Evolutionary conservation across 441 rosid genomes (phyloP), one percentile per base, ranked within the genome.

Genomic region (Omphalea diandra): DNA sequence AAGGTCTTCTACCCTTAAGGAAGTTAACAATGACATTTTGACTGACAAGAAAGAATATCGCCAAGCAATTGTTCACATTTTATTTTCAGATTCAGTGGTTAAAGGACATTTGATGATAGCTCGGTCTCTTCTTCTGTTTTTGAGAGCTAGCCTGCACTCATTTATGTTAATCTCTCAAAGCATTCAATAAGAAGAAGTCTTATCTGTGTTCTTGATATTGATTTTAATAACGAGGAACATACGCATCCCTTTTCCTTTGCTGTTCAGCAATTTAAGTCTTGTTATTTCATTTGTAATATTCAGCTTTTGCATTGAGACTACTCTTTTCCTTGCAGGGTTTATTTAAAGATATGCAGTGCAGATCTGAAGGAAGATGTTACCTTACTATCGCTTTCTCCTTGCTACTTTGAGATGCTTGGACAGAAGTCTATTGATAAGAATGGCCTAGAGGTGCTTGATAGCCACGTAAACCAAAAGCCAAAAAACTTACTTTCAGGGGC

Each of bases 41-140:
- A 75, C 62, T 57, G 84, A 82, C 7, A 88, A 82, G 79, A 85
- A 87, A 69, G 90, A 81, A 63, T 74, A 60, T 65, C 83, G 80
- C 71, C 85, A 75, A 76, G 91, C 88, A 68, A 67, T 85, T 83
- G 86, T 90, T 73, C 88, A 68, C 63, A 87, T 96, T 83, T 74
- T 96, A 56, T 67, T 83, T 78, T 93, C 96, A 46, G 89, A 87
- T 72, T 83, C 88, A 33, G 94, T 87, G 70, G 87, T 96, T 63
- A 81, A 82, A 69, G 99, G 97, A 72, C 99, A 96, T 76, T 24
- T 93, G 64, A 87, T 88, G 96, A 86, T 96, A 73, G 83, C 88
- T 20, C 84, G 58, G 67, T 84, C 91, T 61, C 91, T 91, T 84
- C 84, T 91, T 74, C 78, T 76, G 68, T 90, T 90, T 85, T 76